Conservation (phyloP, 176 grass and related monocot genomes). For the Aegilops speltoides region DNA sequence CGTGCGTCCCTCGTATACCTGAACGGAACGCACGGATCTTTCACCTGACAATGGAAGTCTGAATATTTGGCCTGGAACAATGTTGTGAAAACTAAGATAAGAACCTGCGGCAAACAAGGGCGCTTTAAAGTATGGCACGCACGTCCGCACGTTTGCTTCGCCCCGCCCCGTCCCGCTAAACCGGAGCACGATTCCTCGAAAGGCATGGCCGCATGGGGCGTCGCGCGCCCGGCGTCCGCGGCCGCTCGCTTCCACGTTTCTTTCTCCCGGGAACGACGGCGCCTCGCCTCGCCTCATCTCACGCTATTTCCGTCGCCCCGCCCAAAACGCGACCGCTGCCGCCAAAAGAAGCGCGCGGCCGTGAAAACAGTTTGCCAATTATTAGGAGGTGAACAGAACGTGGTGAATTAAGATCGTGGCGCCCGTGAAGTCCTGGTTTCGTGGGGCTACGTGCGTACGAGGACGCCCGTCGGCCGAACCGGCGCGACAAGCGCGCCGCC, state of each 20-base stretch:
- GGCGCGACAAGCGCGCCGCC: neutral
- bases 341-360: neutral
- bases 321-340: neutral
- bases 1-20: slow-evolving; percentile 1
- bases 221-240: neutral
- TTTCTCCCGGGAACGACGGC: neutral
- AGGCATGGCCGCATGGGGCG: neutral
- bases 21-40: neutral
- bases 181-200: slow-evolving; percentile 25
- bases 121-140: neutral
- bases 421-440: neutral
- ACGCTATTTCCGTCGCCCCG: slow-evolving; percentile 30
- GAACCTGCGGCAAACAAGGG: neutral
- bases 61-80: neutral
- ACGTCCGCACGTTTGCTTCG: slow-evolving; percentile 22
- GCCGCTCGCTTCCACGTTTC: slow-evolving; percentile 32
- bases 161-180: neutral
- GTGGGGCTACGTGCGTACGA: neutral
- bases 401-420: neutral
- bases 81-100: neutral
- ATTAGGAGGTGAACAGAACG: neutral
- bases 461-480: neutral
- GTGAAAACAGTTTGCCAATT: neutral
- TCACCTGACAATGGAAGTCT: neutral
- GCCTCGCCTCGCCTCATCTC: neutral